Evolutionary conservation across 805 yeast species (phyloP), one percentile per base, ranked within the genome.

Genomic region (Lipomyces yamanashiensis): DNA sequence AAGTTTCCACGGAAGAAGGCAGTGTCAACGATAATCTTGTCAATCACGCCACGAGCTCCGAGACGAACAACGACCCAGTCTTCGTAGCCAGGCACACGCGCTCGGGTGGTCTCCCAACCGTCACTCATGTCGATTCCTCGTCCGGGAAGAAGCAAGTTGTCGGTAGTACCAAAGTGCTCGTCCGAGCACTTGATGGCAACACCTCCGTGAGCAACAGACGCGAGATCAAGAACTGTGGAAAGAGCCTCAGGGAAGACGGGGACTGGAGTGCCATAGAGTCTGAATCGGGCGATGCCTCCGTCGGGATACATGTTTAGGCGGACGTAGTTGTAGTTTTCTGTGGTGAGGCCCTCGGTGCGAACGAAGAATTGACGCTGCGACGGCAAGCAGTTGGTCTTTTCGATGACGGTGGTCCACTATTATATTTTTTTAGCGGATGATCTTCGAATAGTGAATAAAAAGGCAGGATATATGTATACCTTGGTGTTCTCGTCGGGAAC

Each of bases 41-140:
- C 78, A 59, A 91, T 80, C 49, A 71, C 67, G 15, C 80, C 80
- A 2, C 90, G 80, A 40, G 87, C 85, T 19, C 97, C 98, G 58
- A 93, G 82, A 70, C 87, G 85, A 63, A 93, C 83, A 58, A 90
- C 84, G 1, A 86, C 97, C 97, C 97, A 93, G 79, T 93, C 99
- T 44, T 84, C 86, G 75, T 93, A 98, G 50, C 90, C 92, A 3
- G 86, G 84, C 12, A 79, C 80, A 74, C 98, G 84, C 1, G 97
- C 91, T 75, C 99, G 85, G 71, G 84, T 85, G 28, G 99, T 93
- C 75, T 93, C 99, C 99, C 99, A 93, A 13, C 99, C 99, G 74
- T 95, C 98, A 56, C 95, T 85, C 98, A 93, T 93, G 76, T 93
- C 97, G 71, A 82, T 84, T 58, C 99, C 99, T 65, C 98, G 85